A percentile compares a stretch with the other conserved stretches of the same genome.
phyloP scores from a whole-genome alignment of 352 stramenopile species.

The Pythium phragmiticola region DNA sequence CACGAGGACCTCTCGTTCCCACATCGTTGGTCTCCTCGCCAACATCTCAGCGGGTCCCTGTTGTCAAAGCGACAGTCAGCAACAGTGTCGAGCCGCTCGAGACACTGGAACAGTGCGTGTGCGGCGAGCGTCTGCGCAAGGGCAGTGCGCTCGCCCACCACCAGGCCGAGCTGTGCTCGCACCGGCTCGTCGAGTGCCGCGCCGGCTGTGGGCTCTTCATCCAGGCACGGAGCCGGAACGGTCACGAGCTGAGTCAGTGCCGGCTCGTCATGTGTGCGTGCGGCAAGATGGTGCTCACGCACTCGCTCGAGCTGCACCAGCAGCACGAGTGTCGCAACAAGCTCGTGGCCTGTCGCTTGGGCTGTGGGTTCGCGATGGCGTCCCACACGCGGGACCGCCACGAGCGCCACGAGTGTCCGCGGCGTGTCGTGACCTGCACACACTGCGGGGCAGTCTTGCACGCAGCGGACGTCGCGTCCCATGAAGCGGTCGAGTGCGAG shows the following conservation, averaged over 20 bases:
- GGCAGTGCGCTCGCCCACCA: constrained; percentile 32
- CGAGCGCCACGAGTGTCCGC: constrained; percentile 50
- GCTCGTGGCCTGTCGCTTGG: constrained; percentile 40
- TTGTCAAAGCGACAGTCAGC: background rate
- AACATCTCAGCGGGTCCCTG: background rate
- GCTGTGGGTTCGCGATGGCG: constrained; percentile 35
- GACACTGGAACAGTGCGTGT: constrained; percentile 36
- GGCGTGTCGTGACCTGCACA: constrained; percentile 37
- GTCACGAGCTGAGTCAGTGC: constrained; percentile 69
- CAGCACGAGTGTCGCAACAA: constrained; percentile 48
- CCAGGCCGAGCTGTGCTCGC: constrained; percentile 32
- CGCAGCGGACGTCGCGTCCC: constrained; percentile 39
- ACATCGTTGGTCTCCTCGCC: constrained; percentile 1
- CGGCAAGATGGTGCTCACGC: constrained; percentile 63
- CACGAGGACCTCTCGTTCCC: constrained; percentile 1
- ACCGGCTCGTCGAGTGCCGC: constrained; percentile 48
- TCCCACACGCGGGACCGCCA: constrained; percentile 44
- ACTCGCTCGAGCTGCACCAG: constrained; percentile 53
- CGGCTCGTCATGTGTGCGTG: constrained; percentile 62
- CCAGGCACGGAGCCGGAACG: constrained; percentile 48
- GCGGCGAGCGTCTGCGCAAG: constrained; percentile 34
- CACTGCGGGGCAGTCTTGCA: constrained; percentile 41
- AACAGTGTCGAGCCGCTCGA: background rate
- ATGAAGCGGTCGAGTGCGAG: constrained; percentile 42
- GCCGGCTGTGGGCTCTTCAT: constrained; percentile 50